Evolutionary conservation across 768 basidiomycete genomes (phyloP).

Genomic region (Naganishia onofrii): DNA sequence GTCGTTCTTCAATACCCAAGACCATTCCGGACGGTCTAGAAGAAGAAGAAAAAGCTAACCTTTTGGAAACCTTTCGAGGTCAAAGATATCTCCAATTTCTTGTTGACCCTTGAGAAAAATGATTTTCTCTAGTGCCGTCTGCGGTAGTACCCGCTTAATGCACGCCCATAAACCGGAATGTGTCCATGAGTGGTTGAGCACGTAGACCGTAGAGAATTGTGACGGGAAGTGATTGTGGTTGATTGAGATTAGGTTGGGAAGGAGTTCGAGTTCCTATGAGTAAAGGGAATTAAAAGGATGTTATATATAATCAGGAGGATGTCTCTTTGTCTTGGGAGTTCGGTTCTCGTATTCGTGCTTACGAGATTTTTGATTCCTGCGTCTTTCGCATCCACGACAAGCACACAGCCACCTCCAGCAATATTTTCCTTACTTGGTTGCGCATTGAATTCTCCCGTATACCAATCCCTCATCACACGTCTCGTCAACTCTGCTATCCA

Average conservation of each 20-base stretch:
- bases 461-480: constrained; percentile 41
- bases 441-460: constrained; percentile 33
- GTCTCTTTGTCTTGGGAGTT: neutral
- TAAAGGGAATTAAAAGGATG: neutral
- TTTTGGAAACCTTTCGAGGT: constrained; percentile 42
- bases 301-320: neutral
- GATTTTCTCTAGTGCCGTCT: constrained; percentile 47
- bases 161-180: constrained; percentile 47
- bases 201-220: constrained; percentile 43
- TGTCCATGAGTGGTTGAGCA: constrained; percentile 50
- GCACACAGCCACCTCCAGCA: constrained; percentile 40
- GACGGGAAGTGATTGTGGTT: constrained; percentile 49
- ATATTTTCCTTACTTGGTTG: constrained; percentile 6
- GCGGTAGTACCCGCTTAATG: constrained; percentile 48
- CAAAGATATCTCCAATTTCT: constrained; percentile 40
- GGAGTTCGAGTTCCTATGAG: constrained; percentile 47
- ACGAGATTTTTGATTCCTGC: constrained; percentile 50
- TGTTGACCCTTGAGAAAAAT: constrained; percentile 36
- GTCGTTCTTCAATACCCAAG: neutral
- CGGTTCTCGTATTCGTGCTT: constrained; percentile 16
- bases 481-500: constrained; percentile 47
- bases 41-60: constrained; percentile 24
- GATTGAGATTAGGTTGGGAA: constrained; percentile 45
- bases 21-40: neutral
- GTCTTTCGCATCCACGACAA: constrained; percentile 47